Base-by-base conservation (phyloP, 257 asterid species). In the Nicotiana otophora region DNA sequence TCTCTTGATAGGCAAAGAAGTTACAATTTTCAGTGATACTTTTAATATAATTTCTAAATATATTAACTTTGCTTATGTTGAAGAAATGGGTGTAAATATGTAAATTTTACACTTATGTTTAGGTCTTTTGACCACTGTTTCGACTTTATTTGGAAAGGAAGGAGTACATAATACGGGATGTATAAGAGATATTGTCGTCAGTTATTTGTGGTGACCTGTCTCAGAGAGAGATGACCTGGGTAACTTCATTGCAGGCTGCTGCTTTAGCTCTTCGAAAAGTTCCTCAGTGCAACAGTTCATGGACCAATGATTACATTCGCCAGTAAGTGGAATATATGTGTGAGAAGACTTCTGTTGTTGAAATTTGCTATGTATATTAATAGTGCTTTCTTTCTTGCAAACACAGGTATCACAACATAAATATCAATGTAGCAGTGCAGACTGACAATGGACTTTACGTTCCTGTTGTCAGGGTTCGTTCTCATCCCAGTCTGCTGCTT, bases 261-360 rank as follows among this genome's bases (percentile, higher is more conserved):
- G 99, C 99, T 85, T 88, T 96, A 93, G 99, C 99, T 86, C 98
- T 96, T 83, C 88, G 89, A 77, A 94, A 91, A 90, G 98, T 96
- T 84, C 99, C 99, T 65, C 98, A 92, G 67, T 93, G 98, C 83
- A 96, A 96, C 84, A 94, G 99, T 89, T 96, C 99, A 23, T 94
- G 99, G 99, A 96, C 97, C 82, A 91, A 93, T 78, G 97, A 92
- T 81, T 96, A 90, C 87, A 96, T 96, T 82, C 97, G 99, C 84
- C 99, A 96, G 99, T 96, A 89, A 91, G 98, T 87, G 42, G 83
- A 65, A 82, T 83, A 68, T 66, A 26, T 80, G 64, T 76, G 54
- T 61, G 33, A 55, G 31, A 63, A 33, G 42, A 51, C 67, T 77
- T 30, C 62, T 42, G 8, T 28, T 23, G n/a, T 31, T 19, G 39